phyloP scores from a whole-genome alignment of 2,329 filamentous ascomycete species.

The Pezicula neosporulosa region DNA sequence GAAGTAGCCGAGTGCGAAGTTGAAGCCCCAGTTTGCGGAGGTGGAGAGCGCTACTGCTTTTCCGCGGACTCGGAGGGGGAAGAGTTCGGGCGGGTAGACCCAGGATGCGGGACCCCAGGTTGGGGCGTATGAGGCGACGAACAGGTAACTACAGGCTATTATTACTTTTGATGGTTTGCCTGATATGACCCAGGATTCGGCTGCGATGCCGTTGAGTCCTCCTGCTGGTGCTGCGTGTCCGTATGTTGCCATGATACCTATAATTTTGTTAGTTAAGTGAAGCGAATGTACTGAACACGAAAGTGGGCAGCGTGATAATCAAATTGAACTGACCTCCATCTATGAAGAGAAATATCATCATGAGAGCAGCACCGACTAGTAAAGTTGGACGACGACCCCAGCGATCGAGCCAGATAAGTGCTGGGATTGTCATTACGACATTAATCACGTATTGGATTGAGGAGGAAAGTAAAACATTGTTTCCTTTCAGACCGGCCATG shows the following conservation, averaged over 20 bases:
- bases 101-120: conserved; percentile 49
- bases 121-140: conserved; percentile 52
- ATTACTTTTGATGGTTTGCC: conserved; percentile 51
- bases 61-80: conserved; percentile 43
- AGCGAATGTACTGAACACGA: no score
- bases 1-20: conserved; percentile 46
- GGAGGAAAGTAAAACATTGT: conserved; percentile 59
- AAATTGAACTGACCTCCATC: conserved; percentile 13
- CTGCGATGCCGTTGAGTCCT: conserved; percentile 33
- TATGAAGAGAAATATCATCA: conserved; percentile 38
- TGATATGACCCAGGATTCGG: conserved; percentile 44
- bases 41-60: conserved; percentile 52
- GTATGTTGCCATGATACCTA: no score
- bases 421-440: conserved; percentile 73
- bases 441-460: conserved; percentile 78
- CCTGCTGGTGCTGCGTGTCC: conserved; percentile 39
- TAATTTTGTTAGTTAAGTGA: no score
- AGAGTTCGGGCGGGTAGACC: conserved; percentile 48
- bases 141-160: conserved; percentile 63
- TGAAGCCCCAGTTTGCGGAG: conserved; percentile 47
- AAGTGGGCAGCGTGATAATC: no score
- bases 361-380: conserved; percentile 49
- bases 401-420: conserved; percentile 69
- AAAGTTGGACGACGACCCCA: conserved; percentile 71
- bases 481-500: conserved; percentile 61